These are phyloP conservation scores for Ambrosia hybrid DNA, from an alignment of 140 eudicot genomes.

Conservation along the genomic window DNA sequence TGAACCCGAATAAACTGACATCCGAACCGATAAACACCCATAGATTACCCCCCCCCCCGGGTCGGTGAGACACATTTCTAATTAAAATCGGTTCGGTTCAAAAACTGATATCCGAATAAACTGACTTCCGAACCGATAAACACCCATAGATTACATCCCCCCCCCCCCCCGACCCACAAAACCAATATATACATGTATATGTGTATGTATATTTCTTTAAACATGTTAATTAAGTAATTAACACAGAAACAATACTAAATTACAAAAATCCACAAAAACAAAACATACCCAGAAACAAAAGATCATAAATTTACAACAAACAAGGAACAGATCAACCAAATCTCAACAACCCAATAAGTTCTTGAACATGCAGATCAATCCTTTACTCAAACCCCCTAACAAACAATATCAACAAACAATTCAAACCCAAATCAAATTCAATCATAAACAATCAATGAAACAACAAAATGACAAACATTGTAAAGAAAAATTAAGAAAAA, in stretches of 20 bases:
- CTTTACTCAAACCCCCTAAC: constrained; percentile 20
- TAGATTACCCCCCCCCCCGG: too few relatives aligned
- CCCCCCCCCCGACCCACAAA: too few relatives aligned
- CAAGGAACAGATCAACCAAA: constrained; percentile 23
- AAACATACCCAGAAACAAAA: constrained; percentile 26
- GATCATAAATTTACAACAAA: constrained; percentile 13
- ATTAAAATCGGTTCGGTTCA: too few relatives aligned
- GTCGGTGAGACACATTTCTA: too few relatives aligned
- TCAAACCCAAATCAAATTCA: constrained; percentile 1
- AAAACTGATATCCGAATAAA: too few relatives aligned
- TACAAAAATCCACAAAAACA: not conserved
- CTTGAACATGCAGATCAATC: constrained; percentile 36
- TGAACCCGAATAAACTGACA: too few relatives aligned
- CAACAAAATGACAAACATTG: constrained; percentile 5
- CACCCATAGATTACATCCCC: too few relatives aligned
- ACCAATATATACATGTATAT: too few relatives aligned
- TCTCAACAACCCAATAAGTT: constrained; percentile 25
- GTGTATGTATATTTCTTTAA: too few relatives aligned
- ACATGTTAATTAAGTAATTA: not conserved
- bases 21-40: too few relatives aligned
- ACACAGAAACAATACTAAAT: constrained; percentile 11
- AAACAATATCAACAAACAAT: constrained; percentile 6
- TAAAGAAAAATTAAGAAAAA: not conserved
- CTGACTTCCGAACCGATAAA: too few relatives aligned
- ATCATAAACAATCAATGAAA: not conserved